Base-by-base conservation (phyloP, 1,284 basidiomycete genomes). In the Tilletia caries region DNA sequence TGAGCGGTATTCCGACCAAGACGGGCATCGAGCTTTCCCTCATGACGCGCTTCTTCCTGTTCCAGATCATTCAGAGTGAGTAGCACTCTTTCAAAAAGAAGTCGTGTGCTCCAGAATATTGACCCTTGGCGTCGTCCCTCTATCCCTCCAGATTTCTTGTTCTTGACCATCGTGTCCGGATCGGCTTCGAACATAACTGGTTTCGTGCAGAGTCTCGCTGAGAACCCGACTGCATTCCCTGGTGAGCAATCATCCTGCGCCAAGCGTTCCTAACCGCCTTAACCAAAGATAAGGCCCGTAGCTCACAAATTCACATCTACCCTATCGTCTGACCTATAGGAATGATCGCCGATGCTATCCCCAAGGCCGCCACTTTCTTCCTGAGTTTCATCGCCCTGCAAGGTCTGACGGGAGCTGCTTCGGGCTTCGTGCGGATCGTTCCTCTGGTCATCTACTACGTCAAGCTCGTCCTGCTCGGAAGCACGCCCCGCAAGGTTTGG, bases 281-380 rank as follows among this genome's bases (percentile, higher is more conserved):
- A 41, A n/a, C n/a, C n/a, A n/a, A n/a, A n/a, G n/a, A n/a, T n/a
- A n/a, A n/a, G n/a, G n/a, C n/a, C n/a, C n/a, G n/a, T n/a, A n/a
- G 8, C 41, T 44, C 18, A 44, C 41, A 44, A 44, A 44, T 18
- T 18, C 41, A 10, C 41, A 44, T 44, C 8, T 18, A 10, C 41
- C 18, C 37, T 41, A 41, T 41, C 10, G 1, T 41, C 23, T 25
- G 2, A 50, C 23, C 13, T 8, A n/a, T n/a, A 50, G 48, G 72
- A 46, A 68, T 77, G 20, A 70, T 83, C 23, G 83, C 84, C n/a
- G 68, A 77, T 10, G 89, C 92, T 67, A 86, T 98, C 25, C 95
- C 95, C 0, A 84, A 87, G 71, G 91, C 93, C 0, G 92, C 91
- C 23, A 94, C 89, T 70, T 98, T 96, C 88, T 97, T 97, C 90